Evolutionary conservation across 2,329 filamentous ascomycete species (phyloP), one percentile per base, ranked within the genome.

Genomic region (Stachybotrys elegans): DNA sequence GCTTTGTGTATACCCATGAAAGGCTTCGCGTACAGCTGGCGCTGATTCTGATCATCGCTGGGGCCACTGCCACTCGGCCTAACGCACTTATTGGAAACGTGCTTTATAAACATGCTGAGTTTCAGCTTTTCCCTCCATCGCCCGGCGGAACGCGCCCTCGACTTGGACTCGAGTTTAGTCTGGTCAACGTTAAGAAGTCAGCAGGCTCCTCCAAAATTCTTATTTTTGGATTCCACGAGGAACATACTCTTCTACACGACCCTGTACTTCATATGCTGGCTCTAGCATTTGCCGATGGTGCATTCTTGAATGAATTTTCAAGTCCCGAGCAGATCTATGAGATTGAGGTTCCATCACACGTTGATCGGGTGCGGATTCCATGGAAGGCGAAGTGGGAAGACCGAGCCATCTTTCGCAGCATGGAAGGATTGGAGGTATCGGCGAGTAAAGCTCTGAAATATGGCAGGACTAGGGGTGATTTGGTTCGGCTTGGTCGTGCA

Each of bases 111-210:
- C 47, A 58, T 44, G 49, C 59, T 32, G 45, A 56, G 41, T 57
- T 60, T 31, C 39, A 57, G 37, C 21, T 60, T 4, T 57, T 60
- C 32, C 52, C 50, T 21, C 45, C 17, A 22, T 21, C 9, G 9
- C 35, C 17, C 21, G 17, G 17, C 9, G 17, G 49, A 23, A 29
- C 19, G 20, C 50, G 40, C 36, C 44, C 50, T 13, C 44, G 50
- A 32, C 35, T 59, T 42, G 42, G 43, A 16, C 39, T 59, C 17
- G 49, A 43, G 14, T 43, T 57, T 42, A 56, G 54, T 44, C 48
- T 60, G 3, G 48, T 53, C 39, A 38, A 53, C 22, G 51, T 58
- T n/a, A 61, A 61, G 48, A 49, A 48, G 43, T 53, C 45, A 23
- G 42, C 44, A 23, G 46, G 52, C 22, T 54, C 51, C 23, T 54